Evolutionary conservation across 2,329 filamentous ascomycete species (phyloP).

Genomic region (Sporothrix pallida): DNA sequence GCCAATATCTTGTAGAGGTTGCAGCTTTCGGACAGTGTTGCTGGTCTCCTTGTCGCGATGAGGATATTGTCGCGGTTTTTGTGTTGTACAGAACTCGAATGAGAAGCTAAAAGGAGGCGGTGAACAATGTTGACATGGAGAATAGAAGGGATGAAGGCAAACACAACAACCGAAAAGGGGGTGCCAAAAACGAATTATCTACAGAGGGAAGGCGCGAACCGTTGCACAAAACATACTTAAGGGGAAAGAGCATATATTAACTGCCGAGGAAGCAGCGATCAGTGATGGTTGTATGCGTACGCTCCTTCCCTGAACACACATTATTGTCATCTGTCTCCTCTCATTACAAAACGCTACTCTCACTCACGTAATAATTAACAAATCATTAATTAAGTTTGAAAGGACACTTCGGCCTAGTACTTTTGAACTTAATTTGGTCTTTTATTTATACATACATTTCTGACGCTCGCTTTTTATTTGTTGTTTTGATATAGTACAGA

Average conservation of each 20-base stretch:
- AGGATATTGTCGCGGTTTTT: not conserved
- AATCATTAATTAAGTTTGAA: not conserved
- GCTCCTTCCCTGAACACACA: not conserved
- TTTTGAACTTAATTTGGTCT: not conserved
- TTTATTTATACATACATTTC: not conserved
- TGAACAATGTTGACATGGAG: not conserved
- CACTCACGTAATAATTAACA: not conserved
- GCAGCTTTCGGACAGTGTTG: not conserved
- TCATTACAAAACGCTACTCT: too few relatives aligned
- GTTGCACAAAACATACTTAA: not conserved
- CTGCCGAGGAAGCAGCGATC: not conserved
- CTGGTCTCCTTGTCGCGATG: not conserved
- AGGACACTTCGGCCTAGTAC: not conserved
- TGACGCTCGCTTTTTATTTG: too few relatives aligned
- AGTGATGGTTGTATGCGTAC: not conserved
- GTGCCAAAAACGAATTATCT: not conserved
- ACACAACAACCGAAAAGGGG: not conserved
- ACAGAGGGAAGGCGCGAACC: not conserved
- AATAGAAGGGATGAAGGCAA: not conserved
- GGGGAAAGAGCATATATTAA: slow-evolving; percentile 12
- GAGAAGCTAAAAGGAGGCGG: not conserved
- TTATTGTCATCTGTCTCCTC: not conserved
- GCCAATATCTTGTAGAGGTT: not conserved
- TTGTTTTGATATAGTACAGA: not conserved
- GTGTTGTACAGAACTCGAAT: not conserved